These are phyloP conservation scores for Lasiodiplodia citricola DNA, from an alignment of 2,329 filamentous ascomycete genomes.

Conservation along the genomic window DNA sequence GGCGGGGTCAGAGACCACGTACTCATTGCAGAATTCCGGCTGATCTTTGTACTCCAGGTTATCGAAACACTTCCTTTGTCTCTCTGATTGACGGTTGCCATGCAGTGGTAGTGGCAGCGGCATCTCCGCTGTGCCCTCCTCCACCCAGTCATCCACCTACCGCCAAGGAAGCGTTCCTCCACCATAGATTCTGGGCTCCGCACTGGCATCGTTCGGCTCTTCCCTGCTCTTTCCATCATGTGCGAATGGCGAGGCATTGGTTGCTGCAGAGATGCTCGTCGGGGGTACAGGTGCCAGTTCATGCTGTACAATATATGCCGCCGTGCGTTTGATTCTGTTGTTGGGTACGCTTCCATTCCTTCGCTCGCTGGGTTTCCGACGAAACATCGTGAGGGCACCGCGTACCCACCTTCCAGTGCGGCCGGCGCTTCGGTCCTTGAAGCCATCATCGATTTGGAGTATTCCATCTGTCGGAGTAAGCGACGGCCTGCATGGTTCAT, in stretches of 20 bases:
- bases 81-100: not conserved
- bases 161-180: not conserved
- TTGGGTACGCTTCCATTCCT: not conserved
- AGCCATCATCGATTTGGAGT: not conserved
- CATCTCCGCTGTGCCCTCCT: not conserved
- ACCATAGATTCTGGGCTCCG: not conserved
- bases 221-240: not conserved
- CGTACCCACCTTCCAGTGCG: not conserved
- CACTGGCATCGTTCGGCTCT: not conserved
- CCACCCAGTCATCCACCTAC: not conserved
- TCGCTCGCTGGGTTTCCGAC: not conserved
- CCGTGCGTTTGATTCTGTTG: not conserved
- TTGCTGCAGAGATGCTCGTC: not conserved
- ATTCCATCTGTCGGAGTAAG: not conserved
- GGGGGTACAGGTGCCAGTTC: not conserved
- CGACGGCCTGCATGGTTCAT: not conserved
- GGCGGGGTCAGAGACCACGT: not conserved
- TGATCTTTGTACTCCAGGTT: not conserved
- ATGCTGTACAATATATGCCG: not conserved
- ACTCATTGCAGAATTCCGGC: not conserved
- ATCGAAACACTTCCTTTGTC: not conserved
- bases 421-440: not conserved
- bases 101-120: not conserved
- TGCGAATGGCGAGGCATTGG: not conserved
- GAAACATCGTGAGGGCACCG: not conserved